Evolutionary conservation across 2,329 filamentous ascomycete genomes (phyloP), one percentile per base, ranked within the genome.

Genomic region (Aspergillus caelatus): DNA sequence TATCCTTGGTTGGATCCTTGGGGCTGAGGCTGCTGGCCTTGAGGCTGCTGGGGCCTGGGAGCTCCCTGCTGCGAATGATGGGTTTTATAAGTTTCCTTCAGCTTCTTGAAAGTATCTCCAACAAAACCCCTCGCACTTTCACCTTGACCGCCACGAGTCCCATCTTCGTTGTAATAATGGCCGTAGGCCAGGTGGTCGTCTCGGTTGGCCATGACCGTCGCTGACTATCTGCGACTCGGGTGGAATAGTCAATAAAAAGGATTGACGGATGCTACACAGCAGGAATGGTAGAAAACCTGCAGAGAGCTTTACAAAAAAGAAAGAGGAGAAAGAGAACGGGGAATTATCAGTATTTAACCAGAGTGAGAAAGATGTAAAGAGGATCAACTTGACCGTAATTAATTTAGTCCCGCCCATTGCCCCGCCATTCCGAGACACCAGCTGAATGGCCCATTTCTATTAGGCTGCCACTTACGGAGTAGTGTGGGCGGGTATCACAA

Each of bases 141-240:
- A 41, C 67, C 71, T 48, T 68, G 66, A 7, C 68, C 74, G 58
- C 71, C 74, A 58, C 73, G 75, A 67, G 69, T 72, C 68, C 63
- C 76, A 65, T 67, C 70, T 63, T 70, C 58, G 41, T 39, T 72
- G 71, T 78, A 71, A 68, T 84, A 84, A 41, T 84, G 80, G 65
- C 85, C 85, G 71, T 87, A 87, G 60, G 85, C 85, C 71, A 87
- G 71, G 65, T 80, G 78, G 68, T 87, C 82, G 67, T 86, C 82
- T 61, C 79, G 72, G 57, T 75, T 70, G 21, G 78, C 75, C 78
- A 80, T 80, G 41, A 39, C 53, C 53, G 45, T 30, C 11, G 52
- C 26, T 34, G 14, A n/a, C 16, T 36, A 16, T 36, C n/a, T 7
- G 52, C 30, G 30, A 19, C 23, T 8, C 23, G 52, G 19, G 30